These are phyloP conservation scores for Voacanga thouarsii DNA, from an alignment of 257 asterid species.

Conservation along the genomic window DNA sequence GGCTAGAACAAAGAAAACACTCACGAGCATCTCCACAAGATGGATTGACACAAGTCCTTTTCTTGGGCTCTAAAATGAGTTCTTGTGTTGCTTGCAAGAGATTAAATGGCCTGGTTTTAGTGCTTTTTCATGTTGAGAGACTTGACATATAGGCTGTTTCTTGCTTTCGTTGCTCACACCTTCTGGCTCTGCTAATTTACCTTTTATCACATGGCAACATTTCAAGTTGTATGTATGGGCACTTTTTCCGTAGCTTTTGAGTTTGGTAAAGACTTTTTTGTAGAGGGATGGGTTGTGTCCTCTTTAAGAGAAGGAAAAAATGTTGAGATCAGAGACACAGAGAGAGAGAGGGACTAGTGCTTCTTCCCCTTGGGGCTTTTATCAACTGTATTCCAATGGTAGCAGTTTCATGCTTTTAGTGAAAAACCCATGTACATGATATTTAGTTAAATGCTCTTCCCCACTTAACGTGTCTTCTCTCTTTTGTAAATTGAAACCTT, in stretches of 20 bases:
- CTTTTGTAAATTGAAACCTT: conserved; percentile 1
- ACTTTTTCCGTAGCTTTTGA: background rate
- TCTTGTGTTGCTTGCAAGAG: conserved; percentile 7
- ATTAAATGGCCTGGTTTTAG: conserved; percentile 3
- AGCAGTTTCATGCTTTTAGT: background rate
- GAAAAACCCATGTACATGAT: conserved; percentile 13
- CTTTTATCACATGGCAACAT: conserved; percentile 10
- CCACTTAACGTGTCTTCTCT: background rate
- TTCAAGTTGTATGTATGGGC: conserved; percentile 3
- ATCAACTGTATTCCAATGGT: background rate
- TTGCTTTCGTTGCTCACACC: background rate
- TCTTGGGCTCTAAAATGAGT: conserved; percentile 1
- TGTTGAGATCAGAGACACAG: background rate
- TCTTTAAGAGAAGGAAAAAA: background rate
- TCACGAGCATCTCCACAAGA: background rate
- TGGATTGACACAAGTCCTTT: conserved; percentile 3
- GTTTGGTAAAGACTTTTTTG: conserved; percentile 5
- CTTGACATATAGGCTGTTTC: conserved; percentile 2
- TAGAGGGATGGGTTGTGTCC: background rate
- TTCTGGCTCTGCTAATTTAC: conserved; percentile 12
- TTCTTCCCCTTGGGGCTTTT: background rate
- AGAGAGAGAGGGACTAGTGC: background rate
- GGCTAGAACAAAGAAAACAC: conserved; percentile 25
- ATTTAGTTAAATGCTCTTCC: background rate
- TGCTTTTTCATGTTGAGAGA: conserved; percentile 8